A percentile compares a stretch with the other conserved stretches of the same genome.
These are phyloP conservation scores for Halenospora varia DNA, from an alignment of 495 filamentous ascomycete genomes.

Conservation along the genomic window DNA sequence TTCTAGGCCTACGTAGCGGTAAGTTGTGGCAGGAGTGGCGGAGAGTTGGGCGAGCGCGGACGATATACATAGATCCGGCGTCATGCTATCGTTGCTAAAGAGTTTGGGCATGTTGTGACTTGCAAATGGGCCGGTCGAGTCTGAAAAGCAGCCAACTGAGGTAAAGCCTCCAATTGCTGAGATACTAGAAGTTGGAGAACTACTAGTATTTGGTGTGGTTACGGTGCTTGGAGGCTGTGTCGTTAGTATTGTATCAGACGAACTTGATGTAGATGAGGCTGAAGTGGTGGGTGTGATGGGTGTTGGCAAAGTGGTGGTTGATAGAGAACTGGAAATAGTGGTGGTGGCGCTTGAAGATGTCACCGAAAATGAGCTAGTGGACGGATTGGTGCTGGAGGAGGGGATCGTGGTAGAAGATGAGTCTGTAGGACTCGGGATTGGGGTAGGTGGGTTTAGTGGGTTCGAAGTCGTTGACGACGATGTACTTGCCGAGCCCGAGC, in stretches of 20 bases:
- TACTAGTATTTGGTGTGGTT: background rate
- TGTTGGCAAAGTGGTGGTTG: background rate
- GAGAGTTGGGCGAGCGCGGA: slow-evolving; percentile 6
- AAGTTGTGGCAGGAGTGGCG: slow-evolving; percentile 6
- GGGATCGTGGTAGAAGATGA: too few species aligned
- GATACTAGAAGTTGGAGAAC: background rate
- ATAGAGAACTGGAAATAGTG: background rate
- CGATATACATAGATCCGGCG: slow-evolving; percentile 13
- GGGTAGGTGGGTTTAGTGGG: too few species aligned
- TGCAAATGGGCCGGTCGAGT: slow-evolving; percentile 24
- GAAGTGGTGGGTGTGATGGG: background rate
- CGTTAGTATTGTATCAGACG: background rate
- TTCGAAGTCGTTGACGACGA: too few species aligned
- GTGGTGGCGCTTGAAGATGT: background rate
- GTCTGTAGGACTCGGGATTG: too few species aligned
- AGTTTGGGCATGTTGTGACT: slow-evolving; percentile 25
- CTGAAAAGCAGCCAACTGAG: slow-evolving; percentile 23
- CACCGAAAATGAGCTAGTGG: too few species aligned
- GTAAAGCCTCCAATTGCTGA: slow-evolving; percentile 6
- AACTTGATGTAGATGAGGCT: too few species aligned
- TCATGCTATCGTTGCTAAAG: slow-evolving; percentile 18
- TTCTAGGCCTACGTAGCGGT: slow-evolving; percentile 20
- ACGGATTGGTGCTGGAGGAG: too few species aligned
- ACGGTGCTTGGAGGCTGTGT: background rate
- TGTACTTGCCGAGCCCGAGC: too few species aligned